Conservation (phyloP, 495 filamentous ascomycete genomes). For the Pyronema omphalodes region DNA sequence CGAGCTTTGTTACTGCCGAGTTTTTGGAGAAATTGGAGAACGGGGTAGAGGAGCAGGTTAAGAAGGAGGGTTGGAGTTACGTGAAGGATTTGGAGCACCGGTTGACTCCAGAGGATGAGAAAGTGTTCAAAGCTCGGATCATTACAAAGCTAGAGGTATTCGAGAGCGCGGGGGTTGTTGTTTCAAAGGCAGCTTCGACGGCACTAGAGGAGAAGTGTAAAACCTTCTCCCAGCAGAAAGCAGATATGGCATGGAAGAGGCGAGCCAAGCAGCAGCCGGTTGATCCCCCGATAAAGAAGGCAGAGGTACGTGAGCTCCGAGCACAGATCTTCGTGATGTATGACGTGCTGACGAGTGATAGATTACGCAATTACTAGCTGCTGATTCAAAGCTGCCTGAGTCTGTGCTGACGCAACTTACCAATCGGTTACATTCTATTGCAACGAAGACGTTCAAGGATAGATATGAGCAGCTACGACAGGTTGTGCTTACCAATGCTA, state of each 20-base stretch:
- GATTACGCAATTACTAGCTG: conserved; percentile 1
- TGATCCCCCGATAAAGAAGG: conserved; percentile 4
- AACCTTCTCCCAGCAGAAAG: conserved; percentile 10
- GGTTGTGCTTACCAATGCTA: conserved; percentile 1
- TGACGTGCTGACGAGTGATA: neutral
- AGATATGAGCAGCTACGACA: conserved; percentile 9
- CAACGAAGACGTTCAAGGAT: conserved; percentile 6
- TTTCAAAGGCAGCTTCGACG: conserved; percentile 12
- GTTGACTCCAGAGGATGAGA: conserved; percentile 11
- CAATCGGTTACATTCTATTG: conserved; percentile 8
- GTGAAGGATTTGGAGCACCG: conserved; percentile 14
- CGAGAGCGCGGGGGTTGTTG: conserved; percentile 10
- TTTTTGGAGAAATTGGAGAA: conserved; percentile 12
- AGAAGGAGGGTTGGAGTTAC: conserved; percentile 18
- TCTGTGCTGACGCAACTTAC: conserved; percentile 12
- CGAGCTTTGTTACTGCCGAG: conserved; percentile 14
- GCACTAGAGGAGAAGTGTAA: conserved; percentile 7
- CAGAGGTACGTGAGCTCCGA: conserved; percentile 16
- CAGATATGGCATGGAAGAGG: conserved; percentile 11
- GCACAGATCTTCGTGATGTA: neutral
- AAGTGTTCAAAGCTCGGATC: conserved; percentile 6
- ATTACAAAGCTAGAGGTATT: conserved; percentile 6
- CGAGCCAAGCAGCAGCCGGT: conserved; percentile 1
- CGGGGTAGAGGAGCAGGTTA: conserved; percentile 8
- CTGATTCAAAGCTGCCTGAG: conserved; percentile 6